Percentiles rank a stretch among this genome's conserved stretches.
phyloP scores from a whole-genome alignment of 805 yeast genomes.

The Saturnispora zaruensis region DNA sequence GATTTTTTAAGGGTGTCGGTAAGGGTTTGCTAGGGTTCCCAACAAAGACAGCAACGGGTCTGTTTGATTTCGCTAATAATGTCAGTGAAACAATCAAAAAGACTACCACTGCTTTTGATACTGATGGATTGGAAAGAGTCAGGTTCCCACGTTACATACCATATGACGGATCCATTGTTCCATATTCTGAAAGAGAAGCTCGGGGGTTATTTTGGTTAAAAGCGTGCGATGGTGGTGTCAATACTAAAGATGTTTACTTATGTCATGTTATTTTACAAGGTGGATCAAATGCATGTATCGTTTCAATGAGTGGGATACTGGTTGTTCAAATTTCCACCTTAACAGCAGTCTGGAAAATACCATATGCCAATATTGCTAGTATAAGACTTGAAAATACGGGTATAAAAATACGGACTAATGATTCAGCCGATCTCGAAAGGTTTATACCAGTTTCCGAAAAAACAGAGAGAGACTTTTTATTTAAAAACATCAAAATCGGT shows the following conservation, averaged over 20 bases:
- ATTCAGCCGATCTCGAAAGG: conserved; percentile 29
- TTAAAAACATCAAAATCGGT: conserved; percentile 67
- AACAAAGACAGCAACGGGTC: conserved; percentile 92
- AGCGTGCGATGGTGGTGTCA: conserved; percentile 72
- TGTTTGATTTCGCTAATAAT: conserved; percentile 86
- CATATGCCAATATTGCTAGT: conserved; percentile 55
- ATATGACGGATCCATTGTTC: conserved; percentile 62
- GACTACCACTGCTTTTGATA: conserved; percentile 85
- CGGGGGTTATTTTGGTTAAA: conserved; percentile 94
- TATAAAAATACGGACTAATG: conserved; percentile 51
- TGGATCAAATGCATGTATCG: conserved; percentile 64
- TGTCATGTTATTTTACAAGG: conserved; percentile 84
- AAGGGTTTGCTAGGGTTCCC: conserved; percentile 94
- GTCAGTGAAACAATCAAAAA: conserved; percentile 90
- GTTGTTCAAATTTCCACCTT: conserved; percentile 55
- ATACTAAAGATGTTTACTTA: conserved; percentile 61
- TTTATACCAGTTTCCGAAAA: conserved; percentile 76
- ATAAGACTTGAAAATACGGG: conserved; percentile 78
- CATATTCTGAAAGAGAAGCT: conserved; percentile 73
- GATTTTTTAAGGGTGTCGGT: conserved; percentile 90
- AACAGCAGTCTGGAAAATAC: conserved; percentile 63
- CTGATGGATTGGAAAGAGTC: conserved; percentile 65
- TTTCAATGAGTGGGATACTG: conserved; percentile 63
- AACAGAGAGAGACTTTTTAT: conserved; percentile 54
- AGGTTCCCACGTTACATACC: conserved; percentile 75